Evolutionary conservation across 352 stramenopile genomes (phyloP).

Genomic region (Phytophthora litchii): DNA sequence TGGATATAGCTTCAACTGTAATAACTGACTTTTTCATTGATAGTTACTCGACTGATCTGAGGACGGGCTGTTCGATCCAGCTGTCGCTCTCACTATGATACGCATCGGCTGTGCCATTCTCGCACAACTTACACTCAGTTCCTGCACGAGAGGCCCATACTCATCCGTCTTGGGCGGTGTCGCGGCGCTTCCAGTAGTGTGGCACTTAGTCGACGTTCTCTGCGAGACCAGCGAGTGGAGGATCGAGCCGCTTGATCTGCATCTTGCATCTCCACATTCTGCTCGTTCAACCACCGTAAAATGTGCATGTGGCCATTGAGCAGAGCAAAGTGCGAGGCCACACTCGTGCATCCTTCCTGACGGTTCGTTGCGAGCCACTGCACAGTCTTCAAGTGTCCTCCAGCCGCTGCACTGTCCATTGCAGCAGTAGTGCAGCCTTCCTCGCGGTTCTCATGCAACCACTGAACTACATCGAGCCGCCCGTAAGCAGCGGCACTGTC

Average conservation of each 20-base stretch:
- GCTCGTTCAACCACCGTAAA: constrained; percentile 66
- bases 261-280: constrained; percentile 34
- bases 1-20: constrained; percentile 19
- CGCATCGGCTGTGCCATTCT: constrained; percentile 8
- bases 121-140: constrained; percentile 22
- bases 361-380: constrained; percentile 68
- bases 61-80: constrained; percentile 29
- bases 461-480: constrained; percentile 69
- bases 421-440: constrained; percentile 78
- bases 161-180: constrained; percentile 37
- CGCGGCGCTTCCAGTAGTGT: constrained; percentile 36
- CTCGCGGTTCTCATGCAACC: constrained; percentile 63
- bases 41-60: constrained; percentile 8
- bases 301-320: constrained; percentile 75
- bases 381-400: constrained; percentile 71
- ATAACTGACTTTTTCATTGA: constrained; percentile 5
- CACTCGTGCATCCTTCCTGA: constrained; percentile 67
- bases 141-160: constrained; percentile 28
- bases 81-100: constrained; percentile 13
- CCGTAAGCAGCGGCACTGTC: constrained; percentile 78
- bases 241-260: neutral
- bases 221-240: constrained; percentile 26
- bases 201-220: constrained; percentile 40
- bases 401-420: constrained; percentile 73
- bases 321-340: constrained; percentile 70